Evolutionary conservation across 768 basidiomycete genomes (phyloP).

Genomic region (Pulveroboletus sp.): DNA sequence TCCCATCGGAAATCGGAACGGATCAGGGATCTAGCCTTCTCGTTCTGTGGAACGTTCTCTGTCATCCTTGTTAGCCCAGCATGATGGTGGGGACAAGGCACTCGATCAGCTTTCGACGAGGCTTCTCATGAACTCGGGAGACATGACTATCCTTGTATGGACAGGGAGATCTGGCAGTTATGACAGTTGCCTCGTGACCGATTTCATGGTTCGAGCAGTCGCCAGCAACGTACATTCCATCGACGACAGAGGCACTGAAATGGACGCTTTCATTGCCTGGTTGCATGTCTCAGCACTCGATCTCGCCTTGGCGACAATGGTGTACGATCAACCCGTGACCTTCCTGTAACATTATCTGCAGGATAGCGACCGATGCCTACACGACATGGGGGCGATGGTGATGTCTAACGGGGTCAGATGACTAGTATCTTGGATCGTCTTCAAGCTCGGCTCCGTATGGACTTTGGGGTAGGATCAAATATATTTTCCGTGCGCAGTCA

Average conservation of each 20-base stretch:
- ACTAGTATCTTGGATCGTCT: not conserved
- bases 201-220: no score
- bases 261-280: not conserved
- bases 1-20: no score
- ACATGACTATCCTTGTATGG: slow-evolving; percentile 7
- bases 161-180: slow-evolving; percentile 1
- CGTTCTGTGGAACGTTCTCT: no score
- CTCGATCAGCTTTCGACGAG: no score
- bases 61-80: no score
- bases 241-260: not conserved
- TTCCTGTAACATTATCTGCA: not conserved
- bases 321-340: slow-evolving; percentile 1
- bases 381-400: no score
- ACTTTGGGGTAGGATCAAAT: no score
- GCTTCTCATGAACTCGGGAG: not conserved
- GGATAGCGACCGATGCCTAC: no score
- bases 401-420: no score
- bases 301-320: not conserved
- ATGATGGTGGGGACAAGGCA: no score
- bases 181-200: slow-evolving; percentile 6
- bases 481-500: not conserved
- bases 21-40: no score
- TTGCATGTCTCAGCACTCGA: not conserved
- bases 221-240: not conserved
- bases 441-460: not conserved